These are phyloP conservation scores for Colletotrichum cereale DNA, from an alignment of 2,329 filamentous ascomycete genomes.

Conservation along the genomic window DNA sequence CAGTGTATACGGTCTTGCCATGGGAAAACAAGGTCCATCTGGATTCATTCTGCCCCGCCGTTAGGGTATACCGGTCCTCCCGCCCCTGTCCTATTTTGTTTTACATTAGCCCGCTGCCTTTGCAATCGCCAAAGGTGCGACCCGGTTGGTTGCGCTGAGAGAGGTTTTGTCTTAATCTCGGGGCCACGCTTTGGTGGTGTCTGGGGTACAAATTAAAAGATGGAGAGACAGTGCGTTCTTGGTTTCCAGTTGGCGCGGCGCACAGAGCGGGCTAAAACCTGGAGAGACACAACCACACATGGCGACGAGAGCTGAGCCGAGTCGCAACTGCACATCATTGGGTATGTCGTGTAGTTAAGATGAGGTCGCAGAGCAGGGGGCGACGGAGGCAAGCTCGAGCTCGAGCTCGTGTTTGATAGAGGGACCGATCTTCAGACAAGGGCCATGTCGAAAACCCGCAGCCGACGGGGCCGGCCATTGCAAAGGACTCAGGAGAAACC, in stretches of 20 bases:
- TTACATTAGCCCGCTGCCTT: neutral
- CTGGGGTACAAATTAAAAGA: conserved; percentile 1
- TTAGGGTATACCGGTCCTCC: conserved; percentile 17
- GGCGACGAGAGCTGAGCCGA: neutral
- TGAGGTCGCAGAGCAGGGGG: neutral
- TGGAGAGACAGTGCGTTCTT: conserved; percentile 9
- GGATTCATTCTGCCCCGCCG: conserved; percentile 23
- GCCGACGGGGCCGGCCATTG: conserved; percentile 10
- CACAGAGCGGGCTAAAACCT: conserved; percentile 2
- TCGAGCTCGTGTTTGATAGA: neutral
- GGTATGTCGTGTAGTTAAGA: neutral
- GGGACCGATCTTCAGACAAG: conserved; percentile 20
- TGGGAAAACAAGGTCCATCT: conserved; percentile 30
- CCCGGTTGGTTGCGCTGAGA: conserved; percentile 14
- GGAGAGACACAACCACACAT: conserved; percentile 20
- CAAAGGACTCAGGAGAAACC: conserved; percentile 18
- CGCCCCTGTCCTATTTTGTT: conserved; percentile 7
- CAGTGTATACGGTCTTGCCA: no score
- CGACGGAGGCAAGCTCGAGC: neutral
- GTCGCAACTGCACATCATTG: neutral
- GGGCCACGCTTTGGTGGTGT: neutral
- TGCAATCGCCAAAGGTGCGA: conserved; percentile 5
- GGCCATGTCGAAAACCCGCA: conserved; percentile 11
- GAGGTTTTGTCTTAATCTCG: neutral
- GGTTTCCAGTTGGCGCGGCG: neutral